These are phyloP conservation scores for Fraxinus excelsior DNA, from an alignment of 257 asterid species.

Conservation along the genomic window DNA sequence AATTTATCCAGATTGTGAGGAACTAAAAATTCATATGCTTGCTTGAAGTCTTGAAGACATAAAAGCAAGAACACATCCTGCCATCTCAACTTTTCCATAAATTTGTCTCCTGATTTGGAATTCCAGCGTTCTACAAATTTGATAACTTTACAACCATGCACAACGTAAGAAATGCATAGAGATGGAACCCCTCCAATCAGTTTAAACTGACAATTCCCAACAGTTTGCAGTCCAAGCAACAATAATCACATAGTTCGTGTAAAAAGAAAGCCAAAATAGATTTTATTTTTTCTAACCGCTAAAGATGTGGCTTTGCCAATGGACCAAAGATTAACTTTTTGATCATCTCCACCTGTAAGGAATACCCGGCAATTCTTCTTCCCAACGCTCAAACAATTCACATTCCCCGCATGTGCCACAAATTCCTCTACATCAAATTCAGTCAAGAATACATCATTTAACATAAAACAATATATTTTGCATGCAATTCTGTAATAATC, in stretches of 20 bases:
- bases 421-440: constrained; percentile 76
- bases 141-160: not conserved
- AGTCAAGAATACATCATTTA: constrained; percentile 58
- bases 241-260: constrained; percentile 19
- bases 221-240: constrained; percentile 16
- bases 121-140: not conserved
- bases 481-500: constrained; percentile 12
- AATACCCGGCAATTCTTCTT: constrained; percentile 81
- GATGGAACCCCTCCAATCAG: constrained; percentile 2
- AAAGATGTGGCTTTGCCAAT: constrained; percentile 87
- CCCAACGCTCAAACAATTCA: constrained; percentile 91
- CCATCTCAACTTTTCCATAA: not conserved
- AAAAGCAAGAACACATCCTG: constrained; percentile 15
- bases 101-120: not conserved
- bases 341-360: constrained; percentile 98
- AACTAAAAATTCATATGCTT: not conserved
- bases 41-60: constrained; percentile 16
- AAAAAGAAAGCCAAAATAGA: not conserved
- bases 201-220: constrained; percentile 11
- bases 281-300: constrained; percentile 48
- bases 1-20: not conserved
- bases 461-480: constrained; percentile 5
- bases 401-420: constrained; percentile 94
- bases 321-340: constrained; percentile 89
- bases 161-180: not conserved